These are phyloP conservation scores for Coleophoma crateriformis DNA, from an alignment of 2,329 filamentous ascomycete genomes.

Conservation along the genomic window DNA sequence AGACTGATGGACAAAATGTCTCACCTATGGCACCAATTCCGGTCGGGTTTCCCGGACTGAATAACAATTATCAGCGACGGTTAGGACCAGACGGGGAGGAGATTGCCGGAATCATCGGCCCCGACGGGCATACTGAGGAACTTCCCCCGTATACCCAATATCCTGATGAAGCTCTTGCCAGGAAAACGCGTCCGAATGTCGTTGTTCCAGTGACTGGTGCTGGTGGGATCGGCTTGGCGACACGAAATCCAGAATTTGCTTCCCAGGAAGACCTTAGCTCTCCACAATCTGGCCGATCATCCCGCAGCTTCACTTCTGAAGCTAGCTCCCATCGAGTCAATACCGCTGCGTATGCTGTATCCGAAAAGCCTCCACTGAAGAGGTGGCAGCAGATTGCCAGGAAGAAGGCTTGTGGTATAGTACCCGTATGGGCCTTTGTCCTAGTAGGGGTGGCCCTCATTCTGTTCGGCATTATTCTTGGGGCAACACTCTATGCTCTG, in stretches of 20 bases:
- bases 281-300: slow-evolving; percentile 44
- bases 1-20: slow-evolving; percentile 41
- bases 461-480: slow-evolving; percentile 53
- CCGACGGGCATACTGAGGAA: slow-evolving; percentile 84
- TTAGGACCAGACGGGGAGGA: slow-evolving; percentile 80
- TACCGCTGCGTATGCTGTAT: slow-evolving; percentile 36
- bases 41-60: slow-evolving; percentile 68
- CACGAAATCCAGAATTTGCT: slow-evolving; percentile 57
- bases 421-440: slow-evolving; percentile 57
- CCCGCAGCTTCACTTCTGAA: slow-evolving; percentile 45
- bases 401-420: slow-evolving; percentile 50
- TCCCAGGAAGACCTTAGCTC: slow-evolving; percentile 49
- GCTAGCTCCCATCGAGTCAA: slow-evolving; percentile 49
- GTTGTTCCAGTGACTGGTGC: slow-evolving; percentile 36
- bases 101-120: slow-evolving; percentile 78
- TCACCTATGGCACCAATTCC: slow-evolving; percentile 42
- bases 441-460: slow-evolving; percentile 47
- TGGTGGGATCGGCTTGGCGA: slow-evolving; percentile 55
- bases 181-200: slow-evolving; percentile 39
- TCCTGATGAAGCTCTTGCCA: slow-evolving; percentile 64
- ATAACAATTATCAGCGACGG: slow-evolving; percentile 62
- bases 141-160: slow-evolving; percentile 89
- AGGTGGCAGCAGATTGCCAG: slow-evolving; percentile 48
- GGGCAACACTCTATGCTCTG: slow-evolving; percentile 28
- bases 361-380: slow-evolving; percentile 43